Evolutionary conservation across 1,284 basidiomycete species (phyloP), one percentile per base, ranked within the genome.

Genomic region (Ustilago shanxiensis): DNA sequence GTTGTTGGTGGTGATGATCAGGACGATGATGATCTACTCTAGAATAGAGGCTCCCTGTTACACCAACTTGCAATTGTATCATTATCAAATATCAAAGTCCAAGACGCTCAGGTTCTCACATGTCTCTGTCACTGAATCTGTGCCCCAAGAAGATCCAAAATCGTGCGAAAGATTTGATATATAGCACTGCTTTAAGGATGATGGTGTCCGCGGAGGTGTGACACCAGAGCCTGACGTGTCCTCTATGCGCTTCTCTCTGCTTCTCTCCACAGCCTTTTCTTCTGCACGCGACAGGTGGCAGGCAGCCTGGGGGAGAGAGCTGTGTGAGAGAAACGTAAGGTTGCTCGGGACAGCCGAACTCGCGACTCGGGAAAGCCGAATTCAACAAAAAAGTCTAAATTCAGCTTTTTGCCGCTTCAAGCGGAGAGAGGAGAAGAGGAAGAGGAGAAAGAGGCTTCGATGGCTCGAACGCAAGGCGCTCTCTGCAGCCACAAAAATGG

Each of bases 1-100:
- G 69, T 73, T 61, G 73, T 83, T 31, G 82, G 67, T 33, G 78
- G 60, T 35, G 79, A 67, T 47, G 79, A 80, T 28, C 82, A 81
- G 26, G 85, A 82, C 39, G 86, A 87, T 60, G 83, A 86, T 31
- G 86, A 85, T 56, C 79, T 72, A 29, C 80, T 80, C 41, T 84
- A 60, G 47, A 14, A 0, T 22, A 1, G 41, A 20, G 41, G 20
- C 11, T 11, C 31, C 5, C 6, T 11, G 11, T 11, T 11, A 33
- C 5, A 33, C 11, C 31, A 33, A 33, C 31, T 33, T 33, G 31
- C 31, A 33, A 33, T 33, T 33, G 31, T 33, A 33, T 33, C 31
- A 33, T 5, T 33, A 33, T 33, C 31, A 33, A 5, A 33, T 11
- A 33, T 33, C 6, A 11, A 33, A 6, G 5, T 33, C 31, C 6